Evolutionary conservation across 2,329 filamentous ascomycete species (phyloP), one percentile per base, ranked within the genome.

Genomic region (Xylaria sp.): DNA sequence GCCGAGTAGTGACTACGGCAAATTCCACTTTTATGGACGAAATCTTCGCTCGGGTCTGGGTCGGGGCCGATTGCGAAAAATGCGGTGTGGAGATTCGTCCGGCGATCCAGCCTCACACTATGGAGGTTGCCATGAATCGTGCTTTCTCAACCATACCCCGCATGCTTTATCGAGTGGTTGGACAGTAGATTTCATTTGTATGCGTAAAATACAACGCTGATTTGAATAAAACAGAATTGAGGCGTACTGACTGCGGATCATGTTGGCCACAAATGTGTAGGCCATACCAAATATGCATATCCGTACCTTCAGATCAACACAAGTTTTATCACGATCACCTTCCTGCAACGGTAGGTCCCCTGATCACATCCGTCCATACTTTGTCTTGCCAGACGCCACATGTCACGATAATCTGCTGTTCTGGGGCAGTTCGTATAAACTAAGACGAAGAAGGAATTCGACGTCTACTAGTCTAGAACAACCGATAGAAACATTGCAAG

Each of bases 391-490:
- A 57, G 36, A 43, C 10, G 46, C 20, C 46, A 25, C 46, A 48
- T 20, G 23, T 46, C n/a, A 13, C 36, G 9, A 20, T 23, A 49
- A 10, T 25, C 25, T 52, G 49, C n/a, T 52, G 12, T 6, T n/a
- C 10, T 23, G 6, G 46, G 49, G 12, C 12, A 31, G 2, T 43
- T 43, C 7, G 56, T 9, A n/a, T 43, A 20, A 31, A 15, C 56
- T 58, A 58, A 31, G 56, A 31, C 56, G 1, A 46, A 58, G 56
- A 46, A 46, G 39, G 56, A 46, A 46, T 58, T 23, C 56, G 48
- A 46, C 39, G 39, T 33, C 56, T 46, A 31, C 39, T 48, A 58
- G 39, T 46, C 39, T 43, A 58, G 55, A 58, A 58, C 36, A 43
- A 20, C 43, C 20, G 36, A 15, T 33, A 36, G 52, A 20, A 36